Percentiles rank a stretch among this genome's conserved stretches.
Evolutionary conservation across 257 asterid genomes (phyloP).

Genomic region (Echium plantagineum): DNA sequence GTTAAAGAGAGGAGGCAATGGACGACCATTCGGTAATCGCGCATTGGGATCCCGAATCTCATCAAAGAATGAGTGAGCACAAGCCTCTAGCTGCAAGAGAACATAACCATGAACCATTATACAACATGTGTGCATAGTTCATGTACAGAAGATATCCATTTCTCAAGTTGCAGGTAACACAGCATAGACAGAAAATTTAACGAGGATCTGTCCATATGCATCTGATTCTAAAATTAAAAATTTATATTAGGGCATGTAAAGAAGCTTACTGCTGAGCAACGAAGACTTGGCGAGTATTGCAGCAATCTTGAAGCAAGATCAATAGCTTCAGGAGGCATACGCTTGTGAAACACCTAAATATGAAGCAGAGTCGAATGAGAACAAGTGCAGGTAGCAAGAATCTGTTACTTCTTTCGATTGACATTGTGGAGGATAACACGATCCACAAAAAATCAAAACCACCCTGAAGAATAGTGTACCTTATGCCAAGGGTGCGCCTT

Average conservation of each 20-base stretch:
- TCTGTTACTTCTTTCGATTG: neutral
- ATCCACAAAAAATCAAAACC: neutral
- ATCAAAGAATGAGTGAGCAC: conserved; percentile 89
- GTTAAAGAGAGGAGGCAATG: conserved; percentile 75
- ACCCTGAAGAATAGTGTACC: conserved; percentile 27
- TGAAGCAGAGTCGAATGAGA: neutral
- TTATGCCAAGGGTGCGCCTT: conserved; percentile 99
- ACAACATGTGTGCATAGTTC: neutral
- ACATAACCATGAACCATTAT: conserved; percentile 12
- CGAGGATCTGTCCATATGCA: too few relatives aligned
- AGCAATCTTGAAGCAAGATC: conserved; percentile 88
- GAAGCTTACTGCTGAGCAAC: conserved; percentile 82
- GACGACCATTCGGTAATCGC: conserved; percentile 78
- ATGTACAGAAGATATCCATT: neutral
- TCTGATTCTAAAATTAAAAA: neutral
- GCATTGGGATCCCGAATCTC: conserved; percentile 91
- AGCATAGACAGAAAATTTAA: neutral
- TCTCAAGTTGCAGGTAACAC: neutral
- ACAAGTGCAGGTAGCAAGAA: neutral
- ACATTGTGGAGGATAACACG: neutral
- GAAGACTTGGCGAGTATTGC: conserved; percentile 94
- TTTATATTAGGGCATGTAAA: neutral
- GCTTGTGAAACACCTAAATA: conserved; percentile 72
- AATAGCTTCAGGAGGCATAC: conserved; percentile 98
- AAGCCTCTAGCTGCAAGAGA: conserved; percentile 67